Conservation (phyloP, 805 yeast genomes). For the Candida wancherniae region DNA sequence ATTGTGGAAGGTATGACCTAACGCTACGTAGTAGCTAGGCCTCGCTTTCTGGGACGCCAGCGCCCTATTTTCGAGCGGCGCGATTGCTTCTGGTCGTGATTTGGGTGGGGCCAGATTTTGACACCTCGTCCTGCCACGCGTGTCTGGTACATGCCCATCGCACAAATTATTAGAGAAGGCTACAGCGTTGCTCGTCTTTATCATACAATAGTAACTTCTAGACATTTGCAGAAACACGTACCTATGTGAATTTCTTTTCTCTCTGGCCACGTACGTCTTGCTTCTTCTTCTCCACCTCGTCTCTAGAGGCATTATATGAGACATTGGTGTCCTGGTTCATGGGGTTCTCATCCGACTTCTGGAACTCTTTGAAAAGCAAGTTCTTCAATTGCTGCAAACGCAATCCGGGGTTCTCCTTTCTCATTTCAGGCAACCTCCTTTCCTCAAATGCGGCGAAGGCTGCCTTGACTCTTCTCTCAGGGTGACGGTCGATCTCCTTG, state of each 20-base stretch:
- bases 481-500: slow-evolving; percentile 76
- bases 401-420: slow-evolving; percentile 74
- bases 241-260: slow-evolving; percentile 34
- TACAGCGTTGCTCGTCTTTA: too few relatives aligned
- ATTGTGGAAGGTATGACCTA: too few relatives aligned
- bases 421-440: slow-evolving; percentile 62
- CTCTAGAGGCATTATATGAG: slow-evolving; percentile 54
- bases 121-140: too few relatives aligned
- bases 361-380: slow-evolving; percentile 71
- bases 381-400: slow-evolving; percentile 76
- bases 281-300: slow-evolving; percentile 45
- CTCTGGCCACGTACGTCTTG: slow-evolving; percentile 45
- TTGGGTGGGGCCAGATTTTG: too few relatives aligned
- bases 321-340: slow-evolving; percentile 72
- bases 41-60: too few relatives aligned
- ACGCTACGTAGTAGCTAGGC: too few relatives aligned
- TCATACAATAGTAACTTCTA: too few relatives aligned
- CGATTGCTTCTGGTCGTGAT: too few relatives aligned
- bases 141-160: too few relatives aligned
- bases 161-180: too few relatives aligned
- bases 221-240: too few relatives aligned
- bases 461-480: slow-evolving; percentile 84
- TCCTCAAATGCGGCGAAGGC: slow-evolving; percentile 72
- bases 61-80: too few relatives aligned
- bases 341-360: slow-evolving; percentile 76